These are phyloP conservation scores for Fonsecaea nubica DNA, from an alignment of 2,329 filamentous ascomycete species.

Conservation along the genomic window DNA sequence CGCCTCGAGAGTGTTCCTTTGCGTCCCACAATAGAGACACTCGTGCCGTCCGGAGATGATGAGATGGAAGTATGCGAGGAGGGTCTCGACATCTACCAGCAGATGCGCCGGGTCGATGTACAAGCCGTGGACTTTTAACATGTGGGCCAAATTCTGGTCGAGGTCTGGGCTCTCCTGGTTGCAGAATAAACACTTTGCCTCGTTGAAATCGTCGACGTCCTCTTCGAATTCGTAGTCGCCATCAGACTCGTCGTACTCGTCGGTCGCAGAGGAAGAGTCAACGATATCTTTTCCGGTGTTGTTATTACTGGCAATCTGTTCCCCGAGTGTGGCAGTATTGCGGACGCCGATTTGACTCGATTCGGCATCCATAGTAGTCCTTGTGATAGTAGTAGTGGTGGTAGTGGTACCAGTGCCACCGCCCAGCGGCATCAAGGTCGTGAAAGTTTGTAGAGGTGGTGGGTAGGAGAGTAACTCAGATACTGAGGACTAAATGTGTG, in stretches of 20 bases:
- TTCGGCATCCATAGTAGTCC: conserved; percentile 8
- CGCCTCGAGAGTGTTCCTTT: conserved; percentile 52
- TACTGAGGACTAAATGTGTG: neutral
- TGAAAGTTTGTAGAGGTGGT: neutral
- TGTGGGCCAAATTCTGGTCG: conserved; percentile 54
- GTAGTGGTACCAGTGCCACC: conserved; percentile 13
- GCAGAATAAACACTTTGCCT: conserved; percentile 55
- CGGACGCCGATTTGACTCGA: conserved; percentile 4
- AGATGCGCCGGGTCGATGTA: conserved; percentile 51
- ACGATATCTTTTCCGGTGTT: conserved; percentile 15
- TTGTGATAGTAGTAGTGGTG: conserved; percentile 12
- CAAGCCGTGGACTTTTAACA: conserved; percentile 58
- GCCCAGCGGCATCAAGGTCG: conserved; percentile 21
- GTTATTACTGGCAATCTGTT: conserved; percentile 12
- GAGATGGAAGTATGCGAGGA: conserved; percentile 58
- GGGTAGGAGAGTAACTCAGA: neutral
- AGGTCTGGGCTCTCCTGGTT: conserved; percentile 42
- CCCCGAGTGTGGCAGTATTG: conserved; percentile 7
- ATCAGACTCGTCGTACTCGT: conserved; percentile 14
- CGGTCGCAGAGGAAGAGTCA: conserved; percentile 15
- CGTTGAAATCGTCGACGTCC: conserved; percentile 19
- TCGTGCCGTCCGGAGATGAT: conserved; percentile 58
- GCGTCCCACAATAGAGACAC: conserved; percentile 59
- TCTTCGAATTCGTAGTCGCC: neutral
- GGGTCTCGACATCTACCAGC: conserved; percentile 54